phyloP scores from a whole-genome alignment of 331 rosid genomes.

The Stylosanthes scabra region DNA sequence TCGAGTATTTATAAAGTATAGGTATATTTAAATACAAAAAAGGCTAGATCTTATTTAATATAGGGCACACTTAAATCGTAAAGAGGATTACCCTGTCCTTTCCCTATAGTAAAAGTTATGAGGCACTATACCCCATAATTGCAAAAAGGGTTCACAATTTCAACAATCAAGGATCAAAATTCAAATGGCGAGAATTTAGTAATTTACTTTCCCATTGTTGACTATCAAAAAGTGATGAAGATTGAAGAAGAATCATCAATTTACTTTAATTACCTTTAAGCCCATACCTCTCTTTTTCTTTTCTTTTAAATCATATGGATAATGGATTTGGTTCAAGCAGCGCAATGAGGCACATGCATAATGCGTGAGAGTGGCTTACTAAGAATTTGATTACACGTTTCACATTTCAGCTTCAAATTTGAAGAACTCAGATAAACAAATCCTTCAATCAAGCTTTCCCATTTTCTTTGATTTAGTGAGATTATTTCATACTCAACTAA shows the following conservation, averaged over 20 bases:
- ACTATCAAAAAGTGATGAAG: constrained; percentile 4
- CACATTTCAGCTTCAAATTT: background rate
- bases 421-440: too few relatives aligned
- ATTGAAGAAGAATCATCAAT: constrained; percentile 44
- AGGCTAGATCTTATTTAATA: constrained; percentile 6
- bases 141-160: constrained; percentile 15
- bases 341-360: constrained; percentile 7
- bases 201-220: constrained; percentile 43
- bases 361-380: background rate
- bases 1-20: too few relatives aligned
- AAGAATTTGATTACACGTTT: constrained; percentile 8
- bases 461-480: background rate
- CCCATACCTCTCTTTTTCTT: constrained; percentile 7
- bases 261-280: constrained; percentile 37
- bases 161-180: background rate
- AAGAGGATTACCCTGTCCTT: constrained; percentile 21
- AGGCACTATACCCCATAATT: constrained; percentile 21
- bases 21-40: background rate
- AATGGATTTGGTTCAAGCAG: constrained; percentile 9
- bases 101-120: background rate
- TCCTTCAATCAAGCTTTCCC: too few relatives aligned
- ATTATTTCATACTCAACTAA: background rate
- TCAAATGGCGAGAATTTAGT: constrained; percentile 31
- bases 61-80: constrained; percentile 21
- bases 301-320: too few relatives aligned